Percentiles rank a stretch among this genome's conserved stretches.
These are phyloP conservation scores for Chaetomium strumarium DNA, from an alignment of 2,329 filamentous ascomycete genomes.

Conservation along the genomic window DNA sequence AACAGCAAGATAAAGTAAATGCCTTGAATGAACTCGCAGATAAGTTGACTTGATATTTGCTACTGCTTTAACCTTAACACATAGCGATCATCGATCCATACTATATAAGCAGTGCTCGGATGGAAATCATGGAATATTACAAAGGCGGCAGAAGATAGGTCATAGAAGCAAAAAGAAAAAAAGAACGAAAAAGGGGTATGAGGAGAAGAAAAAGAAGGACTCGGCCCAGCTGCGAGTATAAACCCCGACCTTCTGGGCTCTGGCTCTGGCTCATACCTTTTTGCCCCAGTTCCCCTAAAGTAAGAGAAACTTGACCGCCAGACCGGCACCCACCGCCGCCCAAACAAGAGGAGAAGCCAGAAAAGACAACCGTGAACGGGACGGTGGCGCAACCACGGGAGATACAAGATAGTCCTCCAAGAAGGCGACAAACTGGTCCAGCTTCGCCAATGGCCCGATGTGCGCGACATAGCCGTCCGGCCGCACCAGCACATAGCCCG, in stretches of 20 bases:
- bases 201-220: background rate
- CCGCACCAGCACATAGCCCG: constrained; percentile 28
- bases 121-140: too few species aligned
- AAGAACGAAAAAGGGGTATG: background rate
- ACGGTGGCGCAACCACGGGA: background rate
- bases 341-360: background rate
- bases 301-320: background rate
- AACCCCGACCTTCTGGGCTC: background rate
- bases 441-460: constrained; percentile 26
- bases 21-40: too few species aligned
- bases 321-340: background rate
- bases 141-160: too few species aligned
- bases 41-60: too few species aligned
- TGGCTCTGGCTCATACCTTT: background rate
- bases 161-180: background rate
- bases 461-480: constrained; percentile 31
- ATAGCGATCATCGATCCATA: too few species aligned
- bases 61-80: too few species aligned
- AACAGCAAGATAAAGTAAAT: too few species aligned
- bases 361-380: background rate
- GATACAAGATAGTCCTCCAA: constrained; percentile 9
- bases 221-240: background rate
- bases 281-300: background rate
- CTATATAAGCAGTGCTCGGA: too few species aligned
- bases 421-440: constrained; percentile 24